These are phyloP conservation scores for Lachnellula hyalina DNA, from an alignment of 2,329 filamentous ascomycete species.

Conservation along the genomic window DNA sequence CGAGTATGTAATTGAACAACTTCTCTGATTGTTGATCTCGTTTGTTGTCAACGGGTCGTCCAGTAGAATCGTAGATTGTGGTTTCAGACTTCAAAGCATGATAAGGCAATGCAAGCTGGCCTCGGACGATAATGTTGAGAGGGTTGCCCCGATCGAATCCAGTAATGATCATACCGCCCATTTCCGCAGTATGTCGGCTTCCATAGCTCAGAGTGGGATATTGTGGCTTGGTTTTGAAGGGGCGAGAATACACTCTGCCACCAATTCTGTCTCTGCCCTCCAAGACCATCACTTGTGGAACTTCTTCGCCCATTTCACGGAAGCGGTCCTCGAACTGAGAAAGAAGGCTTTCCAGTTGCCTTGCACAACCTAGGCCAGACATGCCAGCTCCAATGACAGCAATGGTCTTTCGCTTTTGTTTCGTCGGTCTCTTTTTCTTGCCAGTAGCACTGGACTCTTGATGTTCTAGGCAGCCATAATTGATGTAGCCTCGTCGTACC, in stretches of 20 bases:
- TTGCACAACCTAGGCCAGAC: constrained; percentile 84
- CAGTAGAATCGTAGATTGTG: constrained; percentile 82
- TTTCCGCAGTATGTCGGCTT: constrained; percentile 76
- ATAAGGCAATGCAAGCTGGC: constrained; percentile 82
- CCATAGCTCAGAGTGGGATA: constrained; percentile 47
- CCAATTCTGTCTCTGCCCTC: constrained; percentile 86
- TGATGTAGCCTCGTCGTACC: constrained; percentile 86
- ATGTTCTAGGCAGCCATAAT: constrained; percentile 86
- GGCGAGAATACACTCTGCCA: constrained; percentile 84
- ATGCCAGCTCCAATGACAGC: constrained; percentile 92
- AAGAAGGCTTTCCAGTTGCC: constrained; percentile 84
- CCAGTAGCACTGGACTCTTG: constrained; percentile 33
- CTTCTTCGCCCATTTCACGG: constrained; percentile 57
- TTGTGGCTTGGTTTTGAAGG: constrained; percentile 56
- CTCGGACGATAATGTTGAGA: constrained; percentile 82
- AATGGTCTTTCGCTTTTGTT: constrained; percentile 61
- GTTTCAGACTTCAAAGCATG: constrained; percentile 75
- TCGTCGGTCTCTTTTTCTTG: constrained; percentile 34
- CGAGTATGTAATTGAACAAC: constrained; percentile 90
- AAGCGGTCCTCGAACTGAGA: constrained; percentile 70
- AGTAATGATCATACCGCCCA: constrained; percentile 97
- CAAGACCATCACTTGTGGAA: constrained; percentile 71
- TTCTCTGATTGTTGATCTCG: constrained; percentile 82
- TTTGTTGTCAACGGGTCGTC: constrained; percentile 68
- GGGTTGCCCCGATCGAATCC: constrained; percentile 96